Conservation (phyloP, 495 filamentous ascomycete genomes). For the Penicilliopsis zonata region DNA sequence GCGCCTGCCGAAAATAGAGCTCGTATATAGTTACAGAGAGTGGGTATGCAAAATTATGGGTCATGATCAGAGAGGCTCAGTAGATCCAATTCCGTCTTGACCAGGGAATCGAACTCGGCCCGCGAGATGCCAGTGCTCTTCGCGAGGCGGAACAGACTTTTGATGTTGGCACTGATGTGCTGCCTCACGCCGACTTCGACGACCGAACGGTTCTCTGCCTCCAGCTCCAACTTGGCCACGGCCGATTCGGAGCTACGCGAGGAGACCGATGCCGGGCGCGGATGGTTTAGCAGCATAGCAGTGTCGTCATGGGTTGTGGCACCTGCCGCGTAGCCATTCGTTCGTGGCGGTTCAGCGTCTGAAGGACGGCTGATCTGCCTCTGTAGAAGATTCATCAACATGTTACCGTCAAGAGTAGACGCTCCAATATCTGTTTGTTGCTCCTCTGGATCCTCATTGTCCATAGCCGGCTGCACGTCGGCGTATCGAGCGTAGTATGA, state of each 20-base stretch:
- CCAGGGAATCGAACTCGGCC: slow-evolving; percentile 69
- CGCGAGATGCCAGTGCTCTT: slow-evolving; percentile 68
- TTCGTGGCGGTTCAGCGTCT: slow-evolving; percentile 6
- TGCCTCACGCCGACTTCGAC: slow-evolving; percentile 76
- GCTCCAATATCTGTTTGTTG: slow-evolving; percentile 35
- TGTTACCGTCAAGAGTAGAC: slow-evolving; percentile 42
- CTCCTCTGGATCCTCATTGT: slow-evolving; percentile 71
- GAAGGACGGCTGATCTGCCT: slow-evolving; percentile 15
- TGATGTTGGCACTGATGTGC: slow-evolving; percentile 78
- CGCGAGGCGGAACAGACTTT: slow-evolving; percentile 77
- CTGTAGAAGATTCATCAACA: slow-evolving; percentile 26
- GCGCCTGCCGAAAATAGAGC: no score
- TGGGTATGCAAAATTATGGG: no score
- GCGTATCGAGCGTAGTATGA: slow-evolving; percentile 79
- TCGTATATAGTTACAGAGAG: no score
- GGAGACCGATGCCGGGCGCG: slow-evolving; percentile 36
- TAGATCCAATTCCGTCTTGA: slow-evolving; percentile 69
- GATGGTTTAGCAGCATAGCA: slow-evolving; percentile 24
- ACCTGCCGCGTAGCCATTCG: slow-evolving; percentile 13
- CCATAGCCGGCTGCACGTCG: slow-evolving; percentile 81
- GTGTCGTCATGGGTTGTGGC: slow-evolving; percentile 10
- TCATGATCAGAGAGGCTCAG: slow-evolving; percentile 66
- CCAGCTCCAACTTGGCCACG: slow-evolving; percentile 55
- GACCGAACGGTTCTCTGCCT: slow-evolving; percentile 49
- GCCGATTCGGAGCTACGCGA: slow-evolving; percentile 43